Evolutionary conservation across 2,329 filamentous ascomycete genomes (phyloP), one percentile per base, ranked within the genome.

Genomic region (Sporothrix sp.): DNA sequence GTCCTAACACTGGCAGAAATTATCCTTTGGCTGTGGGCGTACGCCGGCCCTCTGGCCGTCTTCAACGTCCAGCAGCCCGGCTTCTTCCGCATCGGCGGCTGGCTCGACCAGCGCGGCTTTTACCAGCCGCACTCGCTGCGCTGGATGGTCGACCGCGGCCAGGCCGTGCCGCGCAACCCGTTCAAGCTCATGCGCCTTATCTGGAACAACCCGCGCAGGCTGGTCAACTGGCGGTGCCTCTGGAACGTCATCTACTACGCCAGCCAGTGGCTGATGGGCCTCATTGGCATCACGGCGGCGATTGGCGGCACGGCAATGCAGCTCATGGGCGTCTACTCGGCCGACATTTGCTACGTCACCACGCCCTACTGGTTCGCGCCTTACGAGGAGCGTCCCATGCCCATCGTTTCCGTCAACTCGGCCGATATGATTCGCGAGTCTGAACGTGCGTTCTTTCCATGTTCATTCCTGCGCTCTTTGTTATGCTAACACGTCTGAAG

Each of bases 241-340:
- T 60, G 58, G 58, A 57, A 55, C 35, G 1, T 47, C 3, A n/a
- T 57, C 13, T 59, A 59, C 33, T 54, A 56, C 35, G 25, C 47
- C 13, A 51, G 43, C 18, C 46, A 56, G 46, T 52, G 43, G 42
- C 11, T 54, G 1, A 44, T 57, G 13, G 55, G 58, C 63, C 45
- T 72, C 65, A 53, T 68, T 62, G 56, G 73, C 69, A 55, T 74
- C 66, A 57, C 74, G 66, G 30, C 60, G 0, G 54, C 59, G 10
- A 43, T 62, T 4, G 58, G 56, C 3, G 60, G 60, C 14, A 61
- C 60, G 0, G 18, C 55, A 16, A 58, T 62, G 58, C 58, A 61
- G 53, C 51, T 62, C 11, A 48, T 61, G 33, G 60, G 60, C 9
- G 58, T 62, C 8, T 62, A 62, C 30, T 39, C 55, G 18, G 54